These are phyloP conservation scores for Pyricularia grisea DNA, from an alignment of 2,329 filamentous ascomycete genomes.

Conservation along the genomic window DNA sequence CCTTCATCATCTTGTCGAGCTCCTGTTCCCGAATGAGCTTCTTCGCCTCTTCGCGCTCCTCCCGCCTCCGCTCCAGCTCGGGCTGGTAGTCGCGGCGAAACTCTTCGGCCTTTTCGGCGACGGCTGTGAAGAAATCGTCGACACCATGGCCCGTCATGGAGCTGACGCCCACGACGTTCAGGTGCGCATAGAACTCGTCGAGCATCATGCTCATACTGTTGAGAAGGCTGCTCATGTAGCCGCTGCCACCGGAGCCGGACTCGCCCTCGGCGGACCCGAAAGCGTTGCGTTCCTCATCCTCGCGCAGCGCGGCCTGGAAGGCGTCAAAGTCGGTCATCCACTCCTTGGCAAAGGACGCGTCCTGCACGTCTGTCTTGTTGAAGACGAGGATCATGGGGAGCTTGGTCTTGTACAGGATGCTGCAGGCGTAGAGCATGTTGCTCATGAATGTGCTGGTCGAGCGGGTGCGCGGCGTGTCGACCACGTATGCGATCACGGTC, in stretches of 20 bases:
- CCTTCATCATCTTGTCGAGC: slow-evolving; percentile 86
- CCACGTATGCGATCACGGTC: slow-evolving; percentile 93
- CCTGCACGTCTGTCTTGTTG: slow-evolving; percentile 96
- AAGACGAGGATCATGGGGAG: slow-evolving; percentile 98
- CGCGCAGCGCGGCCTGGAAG: slow-evolving; percentile 76
- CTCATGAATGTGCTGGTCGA: slow-evolving; percentile 98
- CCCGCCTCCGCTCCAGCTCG: slow-evolving; percentile 71
- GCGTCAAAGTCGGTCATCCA: slow-evolving; percentile 99
- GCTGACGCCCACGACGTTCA: slow-evolving; percentile 88
- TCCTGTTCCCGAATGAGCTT: slow-evolving; percentile 66
- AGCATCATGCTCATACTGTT: slow-evolving; percentile 98
- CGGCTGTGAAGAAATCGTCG: slow-evolving; percentile 86
- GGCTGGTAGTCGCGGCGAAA: slow-evolving; percentile 88
- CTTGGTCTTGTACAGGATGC: slow-evolving; percentile 97
- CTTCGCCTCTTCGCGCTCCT: slow-evolving; percentile 69
- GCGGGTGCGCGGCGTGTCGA: slow-evolving; percentile 88
- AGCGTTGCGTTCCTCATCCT: slow-evolving; percentile 69
- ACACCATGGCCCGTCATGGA: slow-evolving; percentile 88
- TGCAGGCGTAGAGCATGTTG: slow-evolving; percentile 99
- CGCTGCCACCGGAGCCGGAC: slow-evolving; percentile 59
- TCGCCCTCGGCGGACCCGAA: slow-evolving; percentile 64
- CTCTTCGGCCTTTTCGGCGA: slow-evolving; percentile 77
- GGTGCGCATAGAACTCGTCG: slow-evolving; percentile 92
- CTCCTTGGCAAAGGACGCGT: slow-evolving; percentile 84
- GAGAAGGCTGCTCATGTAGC: slow-evolving; percentile 91